A percentile compares a stretch with the other conserved stretches of the same genome.
Conservation (phyloP, 768 basidiomycete species). For the Imleria badia region DNA sequence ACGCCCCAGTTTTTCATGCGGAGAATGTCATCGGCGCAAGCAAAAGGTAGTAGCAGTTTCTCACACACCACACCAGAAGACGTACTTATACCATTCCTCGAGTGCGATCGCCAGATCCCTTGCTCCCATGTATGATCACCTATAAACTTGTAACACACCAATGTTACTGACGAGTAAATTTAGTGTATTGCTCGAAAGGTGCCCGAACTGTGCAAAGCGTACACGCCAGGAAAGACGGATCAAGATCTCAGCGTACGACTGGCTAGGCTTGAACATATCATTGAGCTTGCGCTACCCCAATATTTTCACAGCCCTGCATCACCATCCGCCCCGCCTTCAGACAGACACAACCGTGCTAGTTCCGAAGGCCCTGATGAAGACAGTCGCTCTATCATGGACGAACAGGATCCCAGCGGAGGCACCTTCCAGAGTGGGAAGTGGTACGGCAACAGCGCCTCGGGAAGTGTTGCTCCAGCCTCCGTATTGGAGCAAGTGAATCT, state of each 20-base stretch:
- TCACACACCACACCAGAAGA: constrained; percentile 15
- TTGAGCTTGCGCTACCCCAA: constrained; percentile 78
- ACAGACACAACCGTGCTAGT: constrained; percentile 43
- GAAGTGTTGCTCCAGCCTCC: constrained; percentile 77
- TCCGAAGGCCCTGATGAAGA: constrained; percentile 63
- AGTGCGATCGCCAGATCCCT: constrained; percentile 86
- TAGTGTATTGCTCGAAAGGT: constrained; percentile 86
- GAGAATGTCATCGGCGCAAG: constrained; percentile 86
- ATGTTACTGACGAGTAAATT: constrained; percentile 15
- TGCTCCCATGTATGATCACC: constrained; percentile 70
- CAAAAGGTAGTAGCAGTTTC: constrained; percentile 59
- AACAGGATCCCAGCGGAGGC: constrained; percentile 73
- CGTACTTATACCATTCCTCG: constrained; percentile 16
- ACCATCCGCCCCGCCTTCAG: constrained; percentile 32
- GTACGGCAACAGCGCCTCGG: constrained; percentile 82
- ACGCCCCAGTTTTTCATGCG: constrained; percentile 69
- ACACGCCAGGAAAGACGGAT: constrained; percentile 84
- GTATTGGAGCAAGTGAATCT: constrained; percentile 73
- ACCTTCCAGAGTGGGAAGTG: constrained; percentile 82
- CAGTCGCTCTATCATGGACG: constrained; percentile 68
- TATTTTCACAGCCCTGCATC: constrained; percentile 50
- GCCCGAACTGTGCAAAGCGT: constrained; percentile 83
- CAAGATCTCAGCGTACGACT: constrained; percentile 76
- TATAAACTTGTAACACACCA: not conserved
- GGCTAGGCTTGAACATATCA: constrained; percentile 75